Percentiles rank a stretch among this genome's conserved stretches.
These are phyloP conservation scores for Saccharum officinarum DNA, from an alignment of 176 grass and related monocot species.

Conservation along the genomic window DNA sequence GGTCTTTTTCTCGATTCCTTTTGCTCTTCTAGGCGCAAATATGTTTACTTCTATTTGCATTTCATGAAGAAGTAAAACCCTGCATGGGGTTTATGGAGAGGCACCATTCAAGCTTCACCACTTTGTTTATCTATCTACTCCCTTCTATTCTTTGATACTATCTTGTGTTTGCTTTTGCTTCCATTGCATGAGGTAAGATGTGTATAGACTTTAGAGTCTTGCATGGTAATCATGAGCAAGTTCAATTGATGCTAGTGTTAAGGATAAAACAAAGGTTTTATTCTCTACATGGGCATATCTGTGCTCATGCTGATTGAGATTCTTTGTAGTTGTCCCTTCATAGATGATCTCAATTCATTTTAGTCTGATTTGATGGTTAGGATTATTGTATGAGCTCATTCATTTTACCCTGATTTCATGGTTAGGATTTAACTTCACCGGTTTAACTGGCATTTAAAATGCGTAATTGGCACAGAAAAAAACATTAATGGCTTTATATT, in stretches of 20 bases:
- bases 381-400: neutral
- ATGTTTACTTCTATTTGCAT: neutral
- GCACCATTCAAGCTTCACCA: neutral
- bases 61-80: neutral
- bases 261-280: neutral
- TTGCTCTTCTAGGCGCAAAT: neutral
- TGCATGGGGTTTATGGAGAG: neutral
- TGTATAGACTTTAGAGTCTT: neutral
- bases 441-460: constrained; percentile 8
- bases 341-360: neutral
- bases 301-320: neutral
- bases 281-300: neutral
- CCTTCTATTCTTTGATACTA: neutral
- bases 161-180: neutral
- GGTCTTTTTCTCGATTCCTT: constrained; percentile 1
- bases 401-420: neutral
- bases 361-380: neutral
- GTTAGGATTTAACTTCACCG: constrained; percentile 6
- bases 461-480: constrained; percentile 8
- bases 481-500: constrained; percentile 8
- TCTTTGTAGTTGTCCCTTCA: neutral
- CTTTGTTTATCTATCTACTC: constrained; percentile 4
- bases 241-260: neutral
- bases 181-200: neutral
- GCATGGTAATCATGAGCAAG: neutral